Percentiles rank a stretch among this genome's conserved stretches.
phyloP scores from a whole-genome alignment of 352 stramenopile genomes.

The Globisporangium irregulare region DNA sequence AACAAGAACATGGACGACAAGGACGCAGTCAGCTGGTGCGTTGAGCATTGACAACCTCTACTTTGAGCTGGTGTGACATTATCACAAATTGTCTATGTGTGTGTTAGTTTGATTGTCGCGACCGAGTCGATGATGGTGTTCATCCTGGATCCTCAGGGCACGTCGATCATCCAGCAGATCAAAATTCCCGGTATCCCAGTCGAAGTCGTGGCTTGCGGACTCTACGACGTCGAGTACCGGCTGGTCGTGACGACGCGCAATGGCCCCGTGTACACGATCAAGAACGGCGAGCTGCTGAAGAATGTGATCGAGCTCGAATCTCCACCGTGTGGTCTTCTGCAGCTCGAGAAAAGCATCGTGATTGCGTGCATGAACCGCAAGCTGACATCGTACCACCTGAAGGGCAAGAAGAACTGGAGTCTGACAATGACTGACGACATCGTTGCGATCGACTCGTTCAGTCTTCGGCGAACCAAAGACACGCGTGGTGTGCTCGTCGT shows the following conservation, averaged over 20 bases:
- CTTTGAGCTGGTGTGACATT: background rate
- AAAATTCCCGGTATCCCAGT: constrained; percentile 69
- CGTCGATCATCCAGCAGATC: constrained; percentile 62
- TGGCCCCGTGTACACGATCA: constrained; percentile 86
- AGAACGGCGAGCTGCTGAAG: constrained; percentile 87
- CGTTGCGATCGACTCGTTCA: constrained; percentile 76
- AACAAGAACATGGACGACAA: constrained; percentile 88
- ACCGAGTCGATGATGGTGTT: constrained; percentile 84
- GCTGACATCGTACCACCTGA: constrained; percentile 86
- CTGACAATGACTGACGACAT: constrained; percentile 83
- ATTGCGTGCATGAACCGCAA: constrained; percentile 88
- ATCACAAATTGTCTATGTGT: background rate
- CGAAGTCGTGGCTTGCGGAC: constrained; percentile 66
- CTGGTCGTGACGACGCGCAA: constrained; percentile 86
- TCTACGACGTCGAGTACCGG: constrained; percentile 85
- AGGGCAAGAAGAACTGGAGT: constrained; percentile 91
- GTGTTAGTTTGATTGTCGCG: constrained; percentile 70
- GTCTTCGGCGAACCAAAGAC: constrained; percentile 67
- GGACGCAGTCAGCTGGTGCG: constrained; percentile 71
- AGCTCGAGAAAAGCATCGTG: constrained; percentile 83
- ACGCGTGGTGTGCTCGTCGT: constrained; percentile 81
- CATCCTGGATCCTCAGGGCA: constrained; percentile 72
- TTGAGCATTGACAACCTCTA: background rate
- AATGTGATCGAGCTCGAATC: constrained; percentile 87
- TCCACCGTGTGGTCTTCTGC: constrained; percentile 63